Base-by-base conservation (phyloP, 441 rosid species). In the Erysimum cheiri region DNA sequence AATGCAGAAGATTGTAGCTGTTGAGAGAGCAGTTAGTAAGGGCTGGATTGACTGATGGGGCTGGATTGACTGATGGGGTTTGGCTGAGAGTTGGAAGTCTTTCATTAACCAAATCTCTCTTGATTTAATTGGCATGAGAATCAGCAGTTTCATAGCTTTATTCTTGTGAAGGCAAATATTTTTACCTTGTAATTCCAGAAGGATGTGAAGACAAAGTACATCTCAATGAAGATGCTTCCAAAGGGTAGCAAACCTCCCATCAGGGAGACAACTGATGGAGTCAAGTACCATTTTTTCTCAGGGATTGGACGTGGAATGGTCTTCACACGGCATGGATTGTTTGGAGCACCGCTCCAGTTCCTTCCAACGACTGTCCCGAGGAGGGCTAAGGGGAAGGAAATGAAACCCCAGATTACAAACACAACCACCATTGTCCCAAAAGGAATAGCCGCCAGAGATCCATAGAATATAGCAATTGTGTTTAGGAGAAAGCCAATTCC, bases 351-450 rank as follows among this genome's bases (percentile, higher is more conserved):
- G 53, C 97, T 91, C 91, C 97, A 91, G 70, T 89, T 93, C 82
- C 95, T 89, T 55, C 98, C 98, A 53, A 93, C 90, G 5, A 93
- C 98, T 6, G 98, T 93, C 65, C 98, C 98, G 52, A 93, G 93
- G 75, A 93, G 98, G 14, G 97, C 98, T 29, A 93, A 81, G 47
- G 98, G 98, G 84, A 93, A 91, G 52, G 98, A 93, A 80, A 93
- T 93, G 76, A 93, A 93, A 26, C 89, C 98, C 98, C 98, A 93
- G 24, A 93, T 93, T 56, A 93, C 82, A 43, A 88, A 93, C 71
- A 93, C 95, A 61, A 93, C 98, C 73, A 91, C 93, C 88, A 93
- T 89, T n/a, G 98, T 93, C 72, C 98, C 98, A 77, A 93, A 93
- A 24, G 98, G 98, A 78, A 93, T 93, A 48, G 98, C 98, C 1